Evolutionary conservation across 768 basidiomycete species (phyloP).

Genomic region (Dentipellis sp.): DNA sequence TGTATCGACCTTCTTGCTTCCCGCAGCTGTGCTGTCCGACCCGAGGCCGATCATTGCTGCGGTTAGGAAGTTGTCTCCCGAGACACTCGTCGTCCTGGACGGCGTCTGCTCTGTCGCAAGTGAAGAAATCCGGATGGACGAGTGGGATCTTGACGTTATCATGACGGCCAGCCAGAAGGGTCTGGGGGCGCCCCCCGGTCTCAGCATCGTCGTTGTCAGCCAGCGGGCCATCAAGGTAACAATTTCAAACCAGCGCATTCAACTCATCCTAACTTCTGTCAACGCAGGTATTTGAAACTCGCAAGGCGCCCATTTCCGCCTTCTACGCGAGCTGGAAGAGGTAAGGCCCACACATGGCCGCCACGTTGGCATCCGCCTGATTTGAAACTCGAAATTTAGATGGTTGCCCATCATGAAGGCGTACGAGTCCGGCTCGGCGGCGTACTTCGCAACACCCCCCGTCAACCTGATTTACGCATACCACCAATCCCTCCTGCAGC

Average conservation of each 20-base stretch:
- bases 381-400: conserved; percentile 25
- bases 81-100: conserved; percentile 81
- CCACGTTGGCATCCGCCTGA: not conserved
- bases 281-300: conserved; percentile 45
- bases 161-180: conserved; percentile 87
- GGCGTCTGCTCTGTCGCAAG: conserved; percentile 96
- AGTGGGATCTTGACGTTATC: conserved; percentile 88
- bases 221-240: conserved; percentile 62
- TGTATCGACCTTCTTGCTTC: not conserved
- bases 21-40: conserved; percentile 73
- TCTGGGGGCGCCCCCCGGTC: conserved; percentile 85
- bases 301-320: conserved; percentile 55
- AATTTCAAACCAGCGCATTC: not conserved
- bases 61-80: conserved; percentile 70
- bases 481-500: conserved; percentile 66
- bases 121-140: conserved; percentile 92
- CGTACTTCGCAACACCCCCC: conserved; percentile 94
- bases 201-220: conserved; percentile 80
- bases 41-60: conserved; percentile 66
- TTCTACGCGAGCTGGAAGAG: conserved; percentile 92
- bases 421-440: conserved; percentile 73
- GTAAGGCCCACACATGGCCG: conserved; percentile 25
- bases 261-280: not conserved
- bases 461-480: conserved; percentile 93
- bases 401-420: conserved; percentile 93